phyloP scores from a whole-genome alignment of 495 filamentous ascomycete genomes.

The Aspergillus baeticus region DNA sequence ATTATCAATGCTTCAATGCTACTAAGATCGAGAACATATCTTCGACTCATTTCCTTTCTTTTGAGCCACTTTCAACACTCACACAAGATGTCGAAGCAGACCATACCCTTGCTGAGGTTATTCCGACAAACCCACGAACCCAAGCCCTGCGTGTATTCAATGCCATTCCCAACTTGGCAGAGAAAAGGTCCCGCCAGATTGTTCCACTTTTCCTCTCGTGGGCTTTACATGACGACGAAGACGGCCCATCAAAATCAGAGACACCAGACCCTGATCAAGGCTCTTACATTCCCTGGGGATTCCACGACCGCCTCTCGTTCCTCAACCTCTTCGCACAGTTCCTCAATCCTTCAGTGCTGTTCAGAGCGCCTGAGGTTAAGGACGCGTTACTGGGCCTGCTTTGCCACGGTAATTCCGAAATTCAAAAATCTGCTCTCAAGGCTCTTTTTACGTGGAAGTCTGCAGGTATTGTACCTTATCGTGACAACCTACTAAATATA shows the following conservation, averaged over 20 bases:
- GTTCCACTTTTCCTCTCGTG: slow-evolving; percentile 85
- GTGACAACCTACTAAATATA: slow-evolving; percentile 83
- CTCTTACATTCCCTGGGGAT: slow-evolving; percentile 44
- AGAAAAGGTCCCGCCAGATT: slow-evolving; percentile 79
- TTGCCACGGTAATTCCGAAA: slow-evolving; percentile 81
- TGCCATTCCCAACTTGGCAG: slow-evolving; percentile 70
- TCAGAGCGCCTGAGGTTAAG: slow-evolving; percentile 73
- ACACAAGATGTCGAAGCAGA: slow-evolving; percentile 35
- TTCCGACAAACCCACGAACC: slow-evolving; percentile 54
- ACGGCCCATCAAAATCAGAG: slow-evolving; percentile 32
- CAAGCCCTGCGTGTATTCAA: slow-evolving; percentile 80
- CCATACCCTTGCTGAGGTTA: slow-evolving; percentile 29
- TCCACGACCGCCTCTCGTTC: slow-evolving; percentile 78
- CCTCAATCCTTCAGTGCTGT: slow-evolving; percentile 79
- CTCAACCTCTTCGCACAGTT: slow-evolving; percentile 83
- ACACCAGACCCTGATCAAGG: slow-evolving; percentile 16
- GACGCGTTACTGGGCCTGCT: slow-evolving; percentile 68
- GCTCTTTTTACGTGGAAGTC: slow-evolving; percentile 88
- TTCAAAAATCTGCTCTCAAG: slow-evolving; percentile 81
- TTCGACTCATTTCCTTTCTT: slow-evolving; percentile 24
- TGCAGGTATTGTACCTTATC: slow-evolving; percentile 69
- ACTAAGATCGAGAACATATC: slow-evolving; percentile 52
- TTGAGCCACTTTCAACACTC: slow-evolving; percentile 22
- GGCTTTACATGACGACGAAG: slow-evolving; percentile 54
- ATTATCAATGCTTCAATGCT: slow-evolving; percentile 83